Base-by-base conservation (phyloP, 169 alveolate species). In the Theileria parva region DNA sequence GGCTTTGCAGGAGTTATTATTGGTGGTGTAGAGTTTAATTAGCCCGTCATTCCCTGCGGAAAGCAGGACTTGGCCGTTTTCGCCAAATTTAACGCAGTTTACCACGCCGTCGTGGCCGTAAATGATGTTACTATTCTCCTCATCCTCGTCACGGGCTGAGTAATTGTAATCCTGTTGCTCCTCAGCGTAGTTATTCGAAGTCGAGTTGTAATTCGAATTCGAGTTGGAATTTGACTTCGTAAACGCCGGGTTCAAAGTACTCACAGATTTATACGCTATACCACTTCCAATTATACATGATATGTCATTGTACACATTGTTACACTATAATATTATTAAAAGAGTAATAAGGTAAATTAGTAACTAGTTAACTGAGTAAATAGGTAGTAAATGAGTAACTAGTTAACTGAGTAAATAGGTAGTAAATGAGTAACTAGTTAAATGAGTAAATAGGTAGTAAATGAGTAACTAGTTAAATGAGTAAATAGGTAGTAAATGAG, bases 71-170 rank as follows among this genome's bases (percentile, higher is more conserved):
- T 70, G 74, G 9, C 90, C 90, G 50, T 53, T 64, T 44, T 84
- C 90, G 7, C 90, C 90, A 25, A 84, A 84, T 23, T 23, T 25
- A 0, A 84, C 60, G 68, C 86, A 65, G 28, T 60, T 71, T 28
- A 84, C 90, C 15, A 72, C 59, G 0, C 90, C 90, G 17, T 84
- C 90, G 48, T 84, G 90, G 6, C 86, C 90, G 19, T 25, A 48
- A 61, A 77, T 19, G 11, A 84, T 28, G 39, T 37, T n/a, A 23
- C 15, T 37, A 60, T 70, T 60, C 37, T 32, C 28, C 17, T 39
- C 51, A 15, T 19, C 27, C 17, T 44, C 19, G 37, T 32, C 37
- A 32, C 37, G 37, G 37, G 37, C 37, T 32, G 37, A 32, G 37
- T 32, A 32, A 5, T 32, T 32, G 37, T 32, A 32, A 1, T 32